Evolutionary conservation across 495 filamentous ascomycete species (phyloP).

Genomic region (Wilcoxina mikolae): DNA sequence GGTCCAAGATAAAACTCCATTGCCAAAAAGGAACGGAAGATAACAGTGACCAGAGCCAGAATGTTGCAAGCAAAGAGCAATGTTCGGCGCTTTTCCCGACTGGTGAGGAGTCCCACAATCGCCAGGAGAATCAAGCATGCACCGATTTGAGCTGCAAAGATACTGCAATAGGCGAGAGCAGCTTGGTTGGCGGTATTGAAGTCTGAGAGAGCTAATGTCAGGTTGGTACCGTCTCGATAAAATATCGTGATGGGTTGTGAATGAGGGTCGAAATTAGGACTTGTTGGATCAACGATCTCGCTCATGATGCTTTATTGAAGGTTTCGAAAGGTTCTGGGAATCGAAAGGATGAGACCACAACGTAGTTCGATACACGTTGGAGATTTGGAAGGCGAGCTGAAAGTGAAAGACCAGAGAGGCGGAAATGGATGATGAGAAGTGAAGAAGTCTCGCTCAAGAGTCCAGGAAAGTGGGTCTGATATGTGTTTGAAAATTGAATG

Average conservation of each 20-base stretch:
- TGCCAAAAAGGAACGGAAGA: conserved; percentile 45
- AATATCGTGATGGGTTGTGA: conserved; percentile 44
- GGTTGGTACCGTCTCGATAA: conserved; percentile 36
- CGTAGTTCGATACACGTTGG: too few relatives aligned
- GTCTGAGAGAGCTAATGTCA: conserved; percentile 37
- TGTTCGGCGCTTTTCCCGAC: conserved; percentile 44
- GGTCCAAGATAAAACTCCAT: conserved; percentile 43
- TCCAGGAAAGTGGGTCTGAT: too few relatives aligned
- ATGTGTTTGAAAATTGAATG: too few relatives aligned
- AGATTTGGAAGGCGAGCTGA: too few relatives aligned
- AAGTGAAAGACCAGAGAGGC: too few relatives aligned
- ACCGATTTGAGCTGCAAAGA: conserved; percentile 58
- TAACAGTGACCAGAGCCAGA: conserved; percentile 43
- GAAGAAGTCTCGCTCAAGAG: too few relatives aligned
- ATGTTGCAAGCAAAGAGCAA: conserved; percentile 50
- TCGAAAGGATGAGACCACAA: too few relatives aligned
- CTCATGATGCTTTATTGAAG: too few relatives aligned
- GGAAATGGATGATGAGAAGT: too few relatives aligned
- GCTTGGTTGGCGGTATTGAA: conserved; percentile 39
- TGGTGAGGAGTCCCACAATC: conserved; percentile 49
- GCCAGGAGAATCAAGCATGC: conserved; percentile 53
- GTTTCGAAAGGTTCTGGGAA: too few relatives aligned
- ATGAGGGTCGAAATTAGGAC: conserved; percentile 39
- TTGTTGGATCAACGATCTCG: background rate
- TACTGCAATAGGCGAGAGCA: conserved; percentile 43